A percentile compares a stretch with the other conserved stretches of the same genome.
These are phyloP conservation scores for Gaeumannomyces tritici DNA, from an alignment of 2,329 filamentous ascomycete species.

Conservation along the genomic window DNA sequence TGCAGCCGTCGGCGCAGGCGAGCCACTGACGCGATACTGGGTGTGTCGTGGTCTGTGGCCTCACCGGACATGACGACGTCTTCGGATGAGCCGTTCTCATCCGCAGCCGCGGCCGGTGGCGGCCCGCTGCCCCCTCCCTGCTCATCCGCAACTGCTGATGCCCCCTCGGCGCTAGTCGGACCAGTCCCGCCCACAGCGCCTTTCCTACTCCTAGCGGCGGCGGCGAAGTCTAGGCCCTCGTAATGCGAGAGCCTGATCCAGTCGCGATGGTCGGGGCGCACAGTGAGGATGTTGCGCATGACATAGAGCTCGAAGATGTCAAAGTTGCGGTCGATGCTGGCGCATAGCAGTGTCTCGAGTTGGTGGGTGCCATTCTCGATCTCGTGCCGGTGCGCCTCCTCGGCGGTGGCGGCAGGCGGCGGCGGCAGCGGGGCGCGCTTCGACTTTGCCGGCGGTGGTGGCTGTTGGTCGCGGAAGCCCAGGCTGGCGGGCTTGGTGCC, in stretches of 20 bases:
- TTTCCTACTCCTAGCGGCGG: neutral
- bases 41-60: conserved; percentile 20
- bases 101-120: neutral
- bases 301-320: conserved; percentile 86
- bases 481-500: conserved; percentile 64
- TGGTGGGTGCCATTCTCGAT: conserved; percentile 84
- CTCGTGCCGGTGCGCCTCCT: conserved; percentile 51
- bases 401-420: conserved; percentile 15
- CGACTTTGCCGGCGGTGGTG: conserved; percentile 19
- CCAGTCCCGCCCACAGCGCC: too few species aligned
- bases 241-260: conserved; percentile 85
- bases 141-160: neutral
- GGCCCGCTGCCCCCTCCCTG: conserved; percentile 8
- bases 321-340: conserved; percentile 75
- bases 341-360: conserved; percentile 71
- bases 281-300: conserved; percentile 72
- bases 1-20: conserved; percentile 64
- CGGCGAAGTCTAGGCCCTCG: conserved; percentile 48
- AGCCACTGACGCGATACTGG: conserved; percentile 59
- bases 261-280: conserved; percentile 57
- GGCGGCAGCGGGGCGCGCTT: conserved; percentile 4
- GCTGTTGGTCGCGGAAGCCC: conserved; percentile 54
- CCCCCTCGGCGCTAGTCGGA: neutral
- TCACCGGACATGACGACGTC: neutral
- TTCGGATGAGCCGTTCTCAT: neutral